Evolutionary conservation across 192 early-diverging fungal species (phyloP).

Genomic region (Podila epicladia): DNA sequence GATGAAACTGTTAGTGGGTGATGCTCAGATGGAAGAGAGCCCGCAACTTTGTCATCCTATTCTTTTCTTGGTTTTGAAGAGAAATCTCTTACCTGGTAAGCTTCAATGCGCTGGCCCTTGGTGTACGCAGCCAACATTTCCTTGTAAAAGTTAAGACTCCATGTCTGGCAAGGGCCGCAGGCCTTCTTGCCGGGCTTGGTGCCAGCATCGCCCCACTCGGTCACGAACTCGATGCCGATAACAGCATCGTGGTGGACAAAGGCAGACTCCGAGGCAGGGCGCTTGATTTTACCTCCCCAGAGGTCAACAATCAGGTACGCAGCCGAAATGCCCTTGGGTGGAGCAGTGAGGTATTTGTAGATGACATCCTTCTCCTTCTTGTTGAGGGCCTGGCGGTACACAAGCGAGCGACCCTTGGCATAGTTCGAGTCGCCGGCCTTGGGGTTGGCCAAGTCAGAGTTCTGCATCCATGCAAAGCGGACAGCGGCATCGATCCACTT

Average conservation of each 20-base stretch:
- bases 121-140: constrained; percentile 47
- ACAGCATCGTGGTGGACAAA: constrained; percentile 50
- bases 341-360: constrained; percentile 24
- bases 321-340: constrained; percentile 13
- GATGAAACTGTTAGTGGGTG: too few species aligned
- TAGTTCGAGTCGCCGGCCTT: constrained; percentile 29
- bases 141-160: constrained; percentile 40
- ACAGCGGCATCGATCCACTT: constrained; percentile 37
- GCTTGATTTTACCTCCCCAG: constrained; percentile 41
- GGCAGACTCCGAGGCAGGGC: constrained; percentile 12
- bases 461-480: constrained; percentile 21
- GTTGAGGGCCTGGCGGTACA: constrained; percentile 31
- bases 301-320: constrained; percentile 53
- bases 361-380: constrained; percentile 26
- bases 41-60: background rate
- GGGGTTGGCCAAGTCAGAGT: background rate
- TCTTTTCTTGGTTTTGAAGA: background rate
- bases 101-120: constrained; percentile 15
- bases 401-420: constrained; percentile 39
- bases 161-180: constrained; percentile 31
- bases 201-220: constrained; percentile 26
- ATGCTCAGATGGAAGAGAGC: too few species aligned
- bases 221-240: constrained; percentile 52
- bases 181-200: constrained; percentile 41
- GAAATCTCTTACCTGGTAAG: constrained; percentile 21